Evolutionary conservation across 2,329 filamentous ascomycete genomes (phyloP), one percentile per base, ranked within the genome.

Genomic region (Ampelomyces quisqualis): DNA sequence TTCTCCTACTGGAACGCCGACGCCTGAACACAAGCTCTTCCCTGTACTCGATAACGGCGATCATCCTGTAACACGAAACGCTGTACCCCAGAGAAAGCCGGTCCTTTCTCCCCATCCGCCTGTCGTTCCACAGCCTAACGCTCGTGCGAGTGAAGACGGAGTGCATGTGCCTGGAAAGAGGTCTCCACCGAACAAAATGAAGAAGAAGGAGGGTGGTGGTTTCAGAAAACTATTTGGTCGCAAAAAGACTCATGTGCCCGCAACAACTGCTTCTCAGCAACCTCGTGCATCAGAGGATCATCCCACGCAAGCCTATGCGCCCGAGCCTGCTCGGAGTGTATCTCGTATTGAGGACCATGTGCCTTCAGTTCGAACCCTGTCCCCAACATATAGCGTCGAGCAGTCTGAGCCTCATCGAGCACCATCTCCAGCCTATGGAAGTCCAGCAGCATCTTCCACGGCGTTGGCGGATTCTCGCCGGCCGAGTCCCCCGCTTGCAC

Each of bases 401-500:
- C 48, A 57, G 34, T 45, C 45, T 7, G 51, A 60, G 24, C 53
- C 56, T 13, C 40, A 57, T 8, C 42, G 37, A 23, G 41, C 53
- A 4, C 52, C 45, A 3, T 56, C 62, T 15, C 54, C 55, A 19
- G 53, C 50, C 17, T 42, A 57, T n/a, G 52, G 62, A 38, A 65
- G 58, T 33, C 52, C 55, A 6, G 55, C 49, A 2, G 43, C 53
- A 7, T 58, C 62, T 20, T 49, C 62, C 10, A 43, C 53, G 19
- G 39, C 31, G 9, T 37, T 50, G 2, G 40, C 43, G 2, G 50
- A 49, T 14, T 51, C 59, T 20, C 45, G 43, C 5, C 75, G 77
- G 33, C 71, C 74, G 10, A 70, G 74, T 8, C 70, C 75, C 11
- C 71, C 76, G 17, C 69, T 71, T 23, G 63, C 81, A 4, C 85